Evolutionary conservation across 371 early-diverging fungal genomes (phyloP).

Genomic region (Nematocida displodere): DNA sequence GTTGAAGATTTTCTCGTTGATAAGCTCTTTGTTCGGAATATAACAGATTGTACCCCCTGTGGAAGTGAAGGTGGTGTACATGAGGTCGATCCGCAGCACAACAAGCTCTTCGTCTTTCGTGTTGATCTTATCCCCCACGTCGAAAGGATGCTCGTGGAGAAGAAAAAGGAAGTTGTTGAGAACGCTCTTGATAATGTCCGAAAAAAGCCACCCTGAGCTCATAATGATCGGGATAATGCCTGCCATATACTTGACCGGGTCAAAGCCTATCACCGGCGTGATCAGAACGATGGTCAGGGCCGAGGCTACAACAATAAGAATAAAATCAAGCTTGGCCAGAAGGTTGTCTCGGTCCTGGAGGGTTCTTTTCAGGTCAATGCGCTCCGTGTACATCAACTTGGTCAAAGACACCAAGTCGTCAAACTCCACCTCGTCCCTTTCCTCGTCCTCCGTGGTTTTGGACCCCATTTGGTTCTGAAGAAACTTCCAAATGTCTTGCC

Average conservation of each 20-base stretch:
- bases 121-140: slow-evolving; percentile 62
- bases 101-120: slow-evolving; percentile 56
- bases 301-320: slow-evolving; percentile 46
- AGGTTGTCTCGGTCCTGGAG: slow-evolving; percentile 63
- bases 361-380: slow-evolving; percentile 58
- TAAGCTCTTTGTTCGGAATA: slow-evolving; percentile 61
- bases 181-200: slow-evolving; percentile 64
- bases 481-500: slow-evolving; percentile 48
- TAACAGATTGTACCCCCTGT: slow-evolving; percentile 55
- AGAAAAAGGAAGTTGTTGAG: slow-evolving; percentile 65
- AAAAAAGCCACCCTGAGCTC: slow-evolving; percentile 65
- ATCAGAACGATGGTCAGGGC: slow-evolving; percentile 54
- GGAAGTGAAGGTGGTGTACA: slow-evolving; percentile 60
- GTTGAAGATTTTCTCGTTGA: slow-evolving; percentile 60
- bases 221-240: slow-evolving; percentile 61
- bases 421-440: slow-evolving; percentile 22
- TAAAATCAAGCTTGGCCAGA: slow-evolving; percentile 59
- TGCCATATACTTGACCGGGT: slow-evolving; percentile 60
- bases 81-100: slow-evolving; percentile 61
- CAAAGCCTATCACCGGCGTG: slow-evolving; percentile 58
- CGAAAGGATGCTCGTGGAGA: slow-evolving; percentile 63
- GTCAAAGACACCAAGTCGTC: slow-evolving; percentile 40
- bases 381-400: slow-evolving; percentile 47
- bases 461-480: not conserved
- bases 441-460: slow-evolving; percentile 3